These are phyloP conservation scores for Dryas integrifolia DNA, from an alignment of 331 rosid species.

Conservation along the genomic window DNA sequence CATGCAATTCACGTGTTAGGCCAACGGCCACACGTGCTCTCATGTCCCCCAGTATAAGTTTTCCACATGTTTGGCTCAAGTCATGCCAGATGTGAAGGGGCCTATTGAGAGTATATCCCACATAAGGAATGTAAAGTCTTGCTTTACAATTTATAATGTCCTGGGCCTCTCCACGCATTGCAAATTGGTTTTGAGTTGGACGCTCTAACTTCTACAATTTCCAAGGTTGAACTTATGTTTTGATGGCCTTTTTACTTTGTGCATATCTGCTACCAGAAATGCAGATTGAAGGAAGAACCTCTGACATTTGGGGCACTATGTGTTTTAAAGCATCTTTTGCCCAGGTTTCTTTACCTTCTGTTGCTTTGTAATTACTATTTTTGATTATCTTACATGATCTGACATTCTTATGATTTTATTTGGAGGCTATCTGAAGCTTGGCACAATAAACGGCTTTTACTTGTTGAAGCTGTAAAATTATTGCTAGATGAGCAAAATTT, in stretches of 20 bases:
- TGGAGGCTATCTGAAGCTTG: constrained; percentile 87
- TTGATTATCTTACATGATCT: constrained; percentile 28
- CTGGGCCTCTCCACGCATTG: neutral
- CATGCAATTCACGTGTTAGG: too few relatives aligned
- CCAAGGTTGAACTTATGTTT: neutral
- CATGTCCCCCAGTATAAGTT: too few relatives aligned
- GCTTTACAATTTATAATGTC: too few relatives aligned
- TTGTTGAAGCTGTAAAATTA: constrained; percentile 75
- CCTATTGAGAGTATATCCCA: too few relatives aligned
- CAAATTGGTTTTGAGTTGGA: neutral
- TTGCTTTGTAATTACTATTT: constrained; percentile 14
- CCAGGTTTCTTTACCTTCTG: constrained; percentile 57
- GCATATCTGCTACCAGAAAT: constrained; percentile 57
- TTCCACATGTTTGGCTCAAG: neutral
- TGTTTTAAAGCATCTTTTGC: constrained; percentile 90
- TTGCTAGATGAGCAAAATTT: constrained; percentile 79
- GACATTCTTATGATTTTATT: constrained; percentile 30
- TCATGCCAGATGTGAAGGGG: too few relatives aligned
- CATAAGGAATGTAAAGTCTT: too few relatives aligned
- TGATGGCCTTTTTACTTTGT: constrained; percentile 2
- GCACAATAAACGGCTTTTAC: constrained; percentile 73
- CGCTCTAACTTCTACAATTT: too few relatives aligned
- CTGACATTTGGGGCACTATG: constrained; percentile 77
- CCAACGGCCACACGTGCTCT: too few relatives aligned
- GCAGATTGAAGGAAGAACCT: constrained; percentile 85